phyloP scores from a whole-genome alignment of 1,139 yeast species.

The Scheffersomyces stambukii region DNA sequence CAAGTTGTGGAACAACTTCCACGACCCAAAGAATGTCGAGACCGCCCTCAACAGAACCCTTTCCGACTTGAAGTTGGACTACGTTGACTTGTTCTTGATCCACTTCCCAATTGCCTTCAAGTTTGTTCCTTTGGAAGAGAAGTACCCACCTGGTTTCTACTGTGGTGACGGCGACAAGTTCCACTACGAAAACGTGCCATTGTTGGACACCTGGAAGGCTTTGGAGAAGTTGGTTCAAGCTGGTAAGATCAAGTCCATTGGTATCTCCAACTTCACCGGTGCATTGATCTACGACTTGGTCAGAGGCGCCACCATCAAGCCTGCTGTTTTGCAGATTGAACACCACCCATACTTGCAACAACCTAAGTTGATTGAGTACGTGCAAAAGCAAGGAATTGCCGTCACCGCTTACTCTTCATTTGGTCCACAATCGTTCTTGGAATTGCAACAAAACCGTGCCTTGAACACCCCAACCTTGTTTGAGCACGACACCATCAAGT shows the following conservation, averaged over 20 bases:
- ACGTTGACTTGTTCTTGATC: slow-evolving; percentile 69
- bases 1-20: slow-evolving; percentile 78
- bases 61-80: slow-evolving; percentile 60
- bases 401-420: slow-evolving; percentile 85
- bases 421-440: slow-evolving; percentile 71
- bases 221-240: slow-evolving; percentile 54
- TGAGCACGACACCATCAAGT: slow-evolving; percentile 45
- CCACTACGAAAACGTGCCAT: slow-evolving; percentile 64
- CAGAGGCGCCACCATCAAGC: slow-evolving; percentile 66
- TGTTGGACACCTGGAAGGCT: slow-evolving; percentile 77
- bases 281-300: slow-evolving; percentile 70
- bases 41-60: slow-evolving; percentile 61
- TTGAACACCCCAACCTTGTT: slow-evolving; percentile 51
- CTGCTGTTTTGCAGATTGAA: slow-evolving; percentile 84
- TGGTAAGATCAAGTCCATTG: slow-evolving; percentile 73
- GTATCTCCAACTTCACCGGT: slow-evolving; percentile 77
- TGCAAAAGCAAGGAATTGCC: slow-evolving; percentile 57
- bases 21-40: slow-evolving; percentile 58
- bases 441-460: slow-evolving; percentile 52
- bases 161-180: slow-evolving; percentile 57
- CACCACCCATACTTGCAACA: slow-evolving; percentile 91
- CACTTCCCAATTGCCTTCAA: slow-evolving; percentile 80
- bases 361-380: slow-evolving; percentile 59
- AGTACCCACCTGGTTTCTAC: slow-evolving; percentile 74
- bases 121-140: slow-evolving; percentile 65